Evolutionary conservation across 139 green algal species (phyloP), one percentile per base, ranked within the genome.

Genomic region (Chlamydomonas urium): DNA sequence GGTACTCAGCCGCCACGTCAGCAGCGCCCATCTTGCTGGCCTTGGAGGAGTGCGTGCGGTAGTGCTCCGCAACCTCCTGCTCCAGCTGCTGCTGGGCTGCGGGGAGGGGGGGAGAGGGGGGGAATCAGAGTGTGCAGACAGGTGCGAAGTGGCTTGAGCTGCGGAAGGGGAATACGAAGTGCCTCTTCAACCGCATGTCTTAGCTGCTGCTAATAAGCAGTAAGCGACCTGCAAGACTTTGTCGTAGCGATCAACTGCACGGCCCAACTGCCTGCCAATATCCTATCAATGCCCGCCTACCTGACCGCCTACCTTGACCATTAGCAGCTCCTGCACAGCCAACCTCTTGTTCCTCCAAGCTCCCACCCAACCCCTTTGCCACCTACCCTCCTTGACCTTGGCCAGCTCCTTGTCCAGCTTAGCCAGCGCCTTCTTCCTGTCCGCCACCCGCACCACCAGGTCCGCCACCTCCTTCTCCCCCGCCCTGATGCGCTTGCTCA

Each of bases 391-490:
- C 1, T 57, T 4, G 21, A 73, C 24, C 24, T 50, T 34, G 28
- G 62, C 69, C n/a, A 81, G 61, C 36, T 76, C 79, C 69, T 79
- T 61, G 17, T 75, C 60, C 1, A 81, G 37, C 24, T 65, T 53
- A 24, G 75, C 65, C 47, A 95, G 71, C 56, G 86, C 77, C 10
- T 66, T 57, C 73, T 82, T 36, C 26, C 90, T 65, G 32, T 71
- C 67, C 17, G 47, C 56, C 0, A 88, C 50, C 53, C 69, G 73
- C 29, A 42, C 66, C n/a, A 65, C 33, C 68, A 87, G 62, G 24
- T 85, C 79, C 14, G 60, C 59, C 34, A 86, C 58, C 70, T 90
- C 83, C 65, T 79, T 80, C 65, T 74, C 47, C 10, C 53, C 53
- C 0, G 48, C 79, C 58, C 76, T 82, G 21, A 94, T 77, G 50